Evolutionary conservation across 108 stramenopile species (phyloP).

Genomic region (Skeletonema tropicum): DNA sequence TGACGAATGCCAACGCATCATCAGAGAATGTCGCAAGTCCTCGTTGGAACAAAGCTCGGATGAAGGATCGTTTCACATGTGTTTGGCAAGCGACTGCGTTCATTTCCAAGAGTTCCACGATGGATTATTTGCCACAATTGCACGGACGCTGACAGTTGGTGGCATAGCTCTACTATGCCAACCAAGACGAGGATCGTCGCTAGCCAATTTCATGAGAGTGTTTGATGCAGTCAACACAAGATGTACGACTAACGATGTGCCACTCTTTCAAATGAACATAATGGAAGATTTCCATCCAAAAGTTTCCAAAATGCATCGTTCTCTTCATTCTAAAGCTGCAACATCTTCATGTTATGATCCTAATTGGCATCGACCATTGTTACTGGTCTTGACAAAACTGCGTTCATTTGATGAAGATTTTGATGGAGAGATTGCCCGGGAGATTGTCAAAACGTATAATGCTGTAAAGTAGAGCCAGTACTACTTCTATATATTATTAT

Average conservation of each 20-base stretch:
- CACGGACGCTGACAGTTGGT: conserved; percentile 56
- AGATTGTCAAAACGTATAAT: conserved; percentile 3
- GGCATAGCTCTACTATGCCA: conserved; percentile 76
- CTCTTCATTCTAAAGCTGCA: background rate
- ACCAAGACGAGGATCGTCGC: conserved; percentile 69
- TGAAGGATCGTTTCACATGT: conserved; percentile 31
- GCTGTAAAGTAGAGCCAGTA: background rate
- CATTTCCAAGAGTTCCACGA: conserved; percentile 88
- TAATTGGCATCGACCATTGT: conserved; percentile 62
- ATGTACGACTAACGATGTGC: background rate
- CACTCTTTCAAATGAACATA: conserved; percentile 39
- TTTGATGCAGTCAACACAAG: conserved; percentile 36
- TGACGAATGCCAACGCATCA: conserved; percentile 25
- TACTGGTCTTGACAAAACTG: conserved; percentile 62
- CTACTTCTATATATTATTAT: too few relatives aligned
- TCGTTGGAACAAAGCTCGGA: background rate
- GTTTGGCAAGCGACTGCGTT: conserved; percentile 74
- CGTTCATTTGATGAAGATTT: conserved; percentile 49
- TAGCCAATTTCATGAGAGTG: conserved; percentile 58
- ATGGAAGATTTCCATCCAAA: conserved; percentile 40
- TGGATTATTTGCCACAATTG: conserved; percentile 57
- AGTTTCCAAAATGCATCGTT: conserved; percentile 33
- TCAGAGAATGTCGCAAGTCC: background rate
- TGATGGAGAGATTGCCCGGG: conserved; percentile 29
- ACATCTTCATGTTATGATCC: conserved; percentile 48